Evolutionary conservation across 1,284 basidiomycete species (phyloP).

Genomic region (Microbotryum silenes-acaulis): DNA sequence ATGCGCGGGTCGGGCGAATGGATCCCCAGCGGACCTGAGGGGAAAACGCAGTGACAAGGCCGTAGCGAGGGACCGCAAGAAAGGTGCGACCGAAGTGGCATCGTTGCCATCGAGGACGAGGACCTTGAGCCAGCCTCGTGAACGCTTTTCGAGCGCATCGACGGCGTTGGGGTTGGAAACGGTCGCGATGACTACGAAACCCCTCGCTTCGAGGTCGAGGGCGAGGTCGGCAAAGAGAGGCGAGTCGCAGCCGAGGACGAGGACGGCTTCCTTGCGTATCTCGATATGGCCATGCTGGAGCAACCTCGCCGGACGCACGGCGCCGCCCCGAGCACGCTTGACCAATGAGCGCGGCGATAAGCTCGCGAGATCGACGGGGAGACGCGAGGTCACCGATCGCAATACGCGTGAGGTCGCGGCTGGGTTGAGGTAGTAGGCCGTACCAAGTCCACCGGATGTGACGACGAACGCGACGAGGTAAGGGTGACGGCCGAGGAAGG

Average conservation of each 20-base stretch:
- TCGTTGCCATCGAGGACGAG: constrained; percentile 55
- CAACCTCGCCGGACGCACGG: constrained; percentile 23
- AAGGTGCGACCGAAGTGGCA: constrained; percentile 58
- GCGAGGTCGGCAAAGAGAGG: constrained; percentile 51
- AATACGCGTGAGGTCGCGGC: background rate
- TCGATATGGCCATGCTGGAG: constrained; percentile 31
- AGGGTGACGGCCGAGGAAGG: background rate
- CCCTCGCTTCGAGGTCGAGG: constrained; percentile 60
- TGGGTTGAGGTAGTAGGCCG: constrained; percentile 13
- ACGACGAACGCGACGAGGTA: constrained; percentile 4
- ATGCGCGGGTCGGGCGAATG: constrained; percentile 46
- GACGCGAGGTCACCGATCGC: constrained; percentile 4
- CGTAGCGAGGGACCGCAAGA: constrained; percentile 66
- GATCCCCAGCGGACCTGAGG: constrained; percentile 63
- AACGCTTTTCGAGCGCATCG: constrained; percentile 54
- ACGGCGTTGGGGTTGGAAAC: constrained; percentile 59
- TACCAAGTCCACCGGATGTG: background rate
- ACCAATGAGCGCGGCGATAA: constrained; percentile 13
- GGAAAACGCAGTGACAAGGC: constrained; percentile 73
- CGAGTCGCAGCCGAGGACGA: constrained; percentile 68
- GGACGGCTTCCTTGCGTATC: constrained; percentile 29
- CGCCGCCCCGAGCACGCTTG: constrained; percentile 14
- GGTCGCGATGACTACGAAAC: constrained; percentile 70
- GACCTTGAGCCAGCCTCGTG: constrained; percentile 65
- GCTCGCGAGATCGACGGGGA: background rate